Base-by-base conservation (phyloP, 345 rosid species). In the Limnanthes douglasii region DNA sequence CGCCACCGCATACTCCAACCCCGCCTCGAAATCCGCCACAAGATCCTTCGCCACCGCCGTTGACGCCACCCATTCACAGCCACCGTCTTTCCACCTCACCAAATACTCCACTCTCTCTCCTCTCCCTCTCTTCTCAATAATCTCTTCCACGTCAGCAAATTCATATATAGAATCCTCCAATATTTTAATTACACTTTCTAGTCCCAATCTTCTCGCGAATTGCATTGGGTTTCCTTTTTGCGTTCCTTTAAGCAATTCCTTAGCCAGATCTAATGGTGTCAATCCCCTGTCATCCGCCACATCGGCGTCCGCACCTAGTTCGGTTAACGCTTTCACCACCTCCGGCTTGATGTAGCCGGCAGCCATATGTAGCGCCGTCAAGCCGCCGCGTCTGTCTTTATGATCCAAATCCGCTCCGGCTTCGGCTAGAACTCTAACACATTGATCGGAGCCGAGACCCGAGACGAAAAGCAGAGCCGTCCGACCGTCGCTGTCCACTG, bases 291-390 rank as follows among this genome's bases (percentile, higher is more conserved):
- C 80, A n/a, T 82, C 93, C 24, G 55, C 83, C 12, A 62, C 62
- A 38, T 83, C 97, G 1, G 62, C 33, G 11, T 88, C 90, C 1
- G 95, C 93, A 0, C 86, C 95, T 0, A 76, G 57, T 50, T 72
- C 95, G 21, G 62, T 22, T 14, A 88, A 33, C 27, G 64, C 45
- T 51, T 66, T 73, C 15, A 53, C 92, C 5, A 59, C 80, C 0
- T 59, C 93, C 4, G 93, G 93, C 42, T 48, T 67, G 11, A 79
- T 76, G 37, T 88, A 82, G 10, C 95, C 97, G 0, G 97, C 83
- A 8, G 90, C 95, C 93, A 88, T 73, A 48, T 88, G 97, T 2
- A 83, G 72, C 8, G 97, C 86, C 19, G 93, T 73, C 15, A 88
- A 35, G 6, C 95, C 90, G 7, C 95, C 93, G 4, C 67, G 48